Evolutionary conservation across 805 yeast genomes (phyloP).

Genomic region (Huiozyma sinensis): DNA sequence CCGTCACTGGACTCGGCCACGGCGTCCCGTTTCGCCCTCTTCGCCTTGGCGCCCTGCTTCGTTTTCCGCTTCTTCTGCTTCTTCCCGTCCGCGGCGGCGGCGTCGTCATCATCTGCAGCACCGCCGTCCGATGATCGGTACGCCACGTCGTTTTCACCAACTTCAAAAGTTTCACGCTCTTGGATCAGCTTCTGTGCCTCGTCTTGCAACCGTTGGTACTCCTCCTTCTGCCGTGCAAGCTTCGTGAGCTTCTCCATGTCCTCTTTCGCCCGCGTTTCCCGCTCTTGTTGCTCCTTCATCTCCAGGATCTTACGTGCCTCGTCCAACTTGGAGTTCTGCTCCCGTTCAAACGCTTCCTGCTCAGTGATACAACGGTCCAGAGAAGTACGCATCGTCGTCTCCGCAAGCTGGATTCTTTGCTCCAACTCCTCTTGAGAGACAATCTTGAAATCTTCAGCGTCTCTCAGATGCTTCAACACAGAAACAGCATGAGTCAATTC

Average conservation of each 20-base stretch:
- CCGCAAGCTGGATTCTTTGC: conserved; percentile 80
- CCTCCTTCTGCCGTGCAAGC: conserved; percentile 41
- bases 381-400: conserved; percentile 60
- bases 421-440: conserved; percentile 70
- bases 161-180: conserved; percentile 36
- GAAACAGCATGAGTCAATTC: conserved; percentile 56
- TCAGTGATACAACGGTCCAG: conserved; percentile 60
- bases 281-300: conserved; percentile 41
- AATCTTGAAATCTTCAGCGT: conserved; percentile 46
- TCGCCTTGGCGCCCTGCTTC: conserved; percentile 6
- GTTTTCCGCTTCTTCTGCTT: conserved; percentile 14
- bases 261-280: conserved; percentile 37
- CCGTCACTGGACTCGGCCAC: conserved; percentile 5
- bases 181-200: conserved; percentile 48
- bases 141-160: conserved; percentile 26
- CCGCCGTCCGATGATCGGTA: conserved; percentile 20
- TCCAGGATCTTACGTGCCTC: conserved; percentile 62
- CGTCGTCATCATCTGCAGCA: conserved; percentile 14
- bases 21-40: not conserved
- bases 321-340: conserved; percentile 48
- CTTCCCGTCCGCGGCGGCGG: conserved; percentile 10
- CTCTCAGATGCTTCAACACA: conserved; percentile 47
- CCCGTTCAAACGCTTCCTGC: conserved; percentile 55
- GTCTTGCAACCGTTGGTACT: conserved; percentile 41
- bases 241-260: conserved; percentile 37